Conservation (phyloP, 2,329 filamentous ascomycete genomes). For the Calonectria crousiana region DNA sequence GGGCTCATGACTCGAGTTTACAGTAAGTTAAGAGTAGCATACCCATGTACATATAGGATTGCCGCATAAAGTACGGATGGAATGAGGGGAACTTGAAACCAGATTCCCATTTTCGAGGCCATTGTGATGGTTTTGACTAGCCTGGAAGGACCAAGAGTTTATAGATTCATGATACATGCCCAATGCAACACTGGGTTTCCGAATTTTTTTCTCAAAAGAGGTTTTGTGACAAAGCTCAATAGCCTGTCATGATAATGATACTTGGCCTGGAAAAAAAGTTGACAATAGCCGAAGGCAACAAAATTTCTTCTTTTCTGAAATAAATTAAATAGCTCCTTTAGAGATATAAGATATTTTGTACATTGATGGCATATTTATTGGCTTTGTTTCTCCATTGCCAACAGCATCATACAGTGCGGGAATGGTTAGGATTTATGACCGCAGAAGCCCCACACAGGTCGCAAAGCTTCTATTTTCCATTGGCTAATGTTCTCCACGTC, state of each 20-base stretch:
- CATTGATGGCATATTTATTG: not conserved
- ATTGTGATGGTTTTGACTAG: not conserved
- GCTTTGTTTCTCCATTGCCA: not conserved
- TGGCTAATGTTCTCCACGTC: not conserved
- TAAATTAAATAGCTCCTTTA: not conserved
- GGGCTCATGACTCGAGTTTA: not conserved
- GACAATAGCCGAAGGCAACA: not conserved
- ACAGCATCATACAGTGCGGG: not conserved
- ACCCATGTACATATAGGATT: not conserved
- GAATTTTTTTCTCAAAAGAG: not conserved
- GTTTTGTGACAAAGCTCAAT: not conserved
- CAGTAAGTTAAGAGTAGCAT: not conserved
- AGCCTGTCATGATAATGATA: not conserved
- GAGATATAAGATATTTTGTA: not conserved
- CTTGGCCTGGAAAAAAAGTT: not conserved
- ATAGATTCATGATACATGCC: not conserved
- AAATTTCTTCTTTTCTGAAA: not conserved
- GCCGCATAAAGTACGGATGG: not conserved
- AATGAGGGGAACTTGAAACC: not conserved
- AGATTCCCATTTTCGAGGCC: not conserved
- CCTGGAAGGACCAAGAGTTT: not conserved
- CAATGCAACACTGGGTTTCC: not conserved
- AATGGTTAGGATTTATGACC: not conserved
- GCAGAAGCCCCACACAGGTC: not conserved
- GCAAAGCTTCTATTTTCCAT: not conserved